Percentiles rank a stretch among this genome's conserved stretches.
Evolutionary conservation across 768 basidiomycete species (phyloP).

Genomic region (Mycena capillaripes): DNA sequence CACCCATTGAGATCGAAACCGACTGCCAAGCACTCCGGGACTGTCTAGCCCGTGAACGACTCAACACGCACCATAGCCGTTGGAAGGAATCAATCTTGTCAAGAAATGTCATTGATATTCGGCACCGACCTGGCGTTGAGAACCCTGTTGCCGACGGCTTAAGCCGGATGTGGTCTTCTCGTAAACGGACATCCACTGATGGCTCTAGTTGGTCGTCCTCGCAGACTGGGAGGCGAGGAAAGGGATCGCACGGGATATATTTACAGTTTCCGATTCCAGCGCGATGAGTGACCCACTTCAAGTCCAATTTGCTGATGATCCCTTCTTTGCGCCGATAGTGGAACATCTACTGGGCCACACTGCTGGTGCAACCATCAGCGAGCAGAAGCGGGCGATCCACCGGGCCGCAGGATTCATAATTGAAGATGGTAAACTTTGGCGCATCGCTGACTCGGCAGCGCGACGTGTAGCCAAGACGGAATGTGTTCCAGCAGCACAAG

Average conservation of each 20-base stretch:
- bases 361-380: conserved; percentile 31
- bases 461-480: conserved; percentile 17
- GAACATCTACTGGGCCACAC: conserved; percentile 21
- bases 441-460: conserved; percentile 11
- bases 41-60: conserved; percentile 37
- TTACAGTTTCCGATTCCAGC: too few relatives aligned
- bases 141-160: too few relatives aligned
- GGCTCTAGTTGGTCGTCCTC: conserved; percentile 39
- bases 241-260: conserved; percentile 26
- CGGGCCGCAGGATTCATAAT: conserved; percentile 24
- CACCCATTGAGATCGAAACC: too few relatives aligned
- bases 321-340: conserved; percentile 28
- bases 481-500: conserved; percentile 24
- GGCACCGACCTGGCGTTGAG: conserved; percentile 39
- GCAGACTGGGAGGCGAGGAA: conserved; percentile 44
- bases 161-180: conserved; percentile 36
- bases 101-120: conserved; percentile 38
- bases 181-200: conserved; percentile 7
- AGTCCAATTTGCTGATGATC: conserved; percentile 31
- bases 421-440: conserved; percentile 36
- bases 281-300: conserved; percentile 16
- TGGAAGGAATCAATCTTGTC: conserved; percentile 47
- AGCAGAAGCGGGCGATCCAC: conserved; percentile 9
- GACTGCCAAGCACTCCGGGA: too few relatives aligned
- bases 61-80: conserved; percentile 39